Conservation (phyloP, 257 asterid species). For the Petunia axillaris region DNA sequence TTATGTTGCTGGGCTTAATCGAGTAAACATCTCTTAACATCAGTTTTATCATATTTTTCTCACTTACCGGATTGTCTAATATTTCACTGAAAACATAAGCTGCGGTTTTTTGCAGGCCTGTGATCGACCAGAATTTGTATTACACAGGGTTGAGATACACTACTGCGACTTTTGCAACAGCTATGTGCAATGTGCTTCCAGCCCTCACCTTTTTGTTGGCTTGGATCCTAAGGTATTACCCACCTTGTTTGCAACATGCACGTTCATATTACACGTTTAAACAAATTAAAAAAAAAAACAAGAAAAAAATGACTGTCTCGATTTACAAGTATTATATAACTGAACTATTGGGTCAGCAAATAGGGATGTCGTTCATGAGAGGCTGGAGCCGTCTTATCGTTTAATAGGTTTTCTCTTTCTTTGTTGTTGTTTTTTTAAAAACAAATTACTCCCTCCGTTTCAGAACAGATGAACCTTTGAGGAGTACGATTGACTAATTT, state of each 20-base stretch:
- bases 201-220: slow-evolving; percentile 76
- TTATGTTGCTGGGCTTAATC: slow-evolving; percentile 55
- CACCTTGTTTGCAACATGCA: neutral
- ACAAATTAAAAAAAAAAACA: neutral
- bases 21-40: slow-evolving; percentile 47
- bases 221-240: slow-evolving; percentile 64
- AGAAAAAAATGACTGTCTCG: neutral
- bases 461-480: too few species aligned
- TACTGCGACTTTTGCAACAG: slow-evolving; percentile 63
- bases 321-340: neutral
- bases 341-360: neutral
- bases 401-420: too few species aligned
- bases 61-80: neutral
- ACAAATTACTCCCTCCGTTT: neutral
- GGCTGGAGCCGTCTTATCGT: neutral
- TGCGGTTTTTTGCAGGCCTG: slow-evolving; percentile 45
- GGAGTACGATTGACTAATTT: too few species aligned
- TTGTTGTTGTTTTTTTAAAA: too few species aligned
- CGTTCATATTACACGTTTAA: neutral
- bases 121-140: slow-evolving; percentile 72
- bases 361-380: neutral
- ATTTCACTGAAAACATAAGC: slow-evolving; percentile 11
- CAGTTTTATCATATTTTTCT: neutral
- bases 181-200: slow-evolving; percentile 76
- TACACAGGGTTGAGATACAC: slow-evolving; percentile 69